Evolutionary conservation across 2,329 filamentous ascomycete species (phyloP), one percentile per base, ranked within the genome.

Genomic region (Rhinocladiella mackenziei): DNA sequence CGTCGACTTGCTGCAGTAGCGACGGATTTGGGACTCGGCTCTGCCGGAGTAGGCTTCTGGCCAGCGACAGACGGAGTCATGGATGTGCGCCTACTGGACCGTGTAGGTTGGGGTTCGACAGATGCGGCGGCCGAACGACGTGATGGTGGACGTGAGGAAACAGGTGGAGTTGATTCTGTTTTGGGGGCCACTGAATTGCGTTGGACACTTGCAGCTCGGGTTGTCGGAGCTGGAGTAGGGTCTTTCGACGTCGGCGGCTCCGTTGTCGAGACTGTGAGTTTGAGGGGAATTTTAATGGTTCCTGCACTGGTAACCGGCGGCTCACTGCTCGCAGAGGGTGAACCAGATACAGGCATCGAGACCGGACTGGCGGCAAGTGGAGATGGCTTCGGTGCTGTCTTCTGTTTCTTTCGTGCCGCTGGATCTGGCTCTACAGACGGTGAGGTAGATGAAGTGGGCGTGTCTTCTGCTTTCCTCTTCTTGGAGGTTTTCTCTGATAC

Each of bases 391-490:
- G 62, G 49, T n/a, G 34, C 42, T 31, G 41, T 54, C 54, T 63
- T 69, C 37, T 64, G 67, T 54, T 67, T 70, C 14, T 59, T 58
- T 37, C 60, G 55, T 30, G 56, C 58, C 29, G 60, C 59, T n/a
- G n/a, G n/a, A 19, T 61, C 51, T 13, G 60, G 46, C 19, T 54
- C 46, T 20, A 53, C 40, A 20, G 54, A 50, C 15, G 58, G 54
- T 34, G 57, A 43, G 8, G 56, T 50, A 19, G 57, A 57, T 36
- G 55, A 51, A 7, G 61, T 59, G 2, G 66, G 65, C 14, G 65
- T 65, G 20, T 70, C 63, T 36, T 80, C 76, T 29, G 73, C 65
- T 57, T 80, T 81, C 39, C 78, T 70, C 61, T 81, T 81, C 37
- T 60, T 65, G 28, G 63, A 57, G 18, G 58, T 54, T 46, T 60